Conservation (phyloP, 179 eudicot genomes). For the Kewa caespitosa region DNA sequence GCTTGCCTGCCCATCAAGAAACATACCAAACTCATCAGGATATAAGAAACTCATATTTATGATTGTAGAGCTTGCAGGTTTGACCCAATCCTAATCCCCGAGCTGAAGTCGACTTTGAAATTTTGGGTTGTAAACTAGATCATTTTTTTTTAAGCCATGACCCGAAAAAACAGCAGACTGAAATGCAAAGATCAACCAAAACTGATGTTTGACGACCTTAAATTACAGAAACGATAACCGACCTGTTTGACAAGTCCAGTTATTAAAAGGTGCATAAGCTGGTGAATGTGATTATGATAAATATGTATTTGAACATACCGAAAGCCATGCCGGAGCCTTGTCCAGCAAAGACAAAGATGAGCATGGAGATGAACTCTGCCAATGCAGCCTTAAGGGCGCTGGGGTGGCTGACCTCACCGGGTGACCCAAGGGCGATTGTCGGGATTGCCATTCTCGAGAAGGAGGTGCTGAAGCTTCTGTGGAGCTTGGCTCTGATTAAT, state of each 20-base stretch:
- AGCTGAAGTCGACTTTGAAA: no score
- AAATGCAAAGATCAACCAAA: no score
- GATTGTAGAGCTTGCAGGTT: not conserved
- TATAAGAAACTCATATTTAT: not conserved
- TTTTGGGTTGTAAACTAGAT: no score
- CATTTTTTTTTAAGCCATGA: no score
- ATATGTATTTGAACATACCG: conserved; percentile 35
- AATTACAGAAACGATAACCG: no score
- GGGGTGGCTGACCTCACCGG: conserved; percentile 43
- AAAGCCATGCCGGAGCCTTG: conserved; percentile 75
- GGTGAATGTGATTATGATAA: not conserved
- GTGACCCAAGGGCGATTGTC: conserved; percentile 52
- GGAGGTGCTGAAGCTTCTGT: not conserved
- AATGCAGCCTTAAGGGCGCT: conserved; percentile 59
- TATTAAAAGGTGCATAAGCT: conserved; percentile 2
- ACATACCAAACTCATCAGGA: conserved; percentile 4
- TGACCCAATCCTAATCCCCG: no score
- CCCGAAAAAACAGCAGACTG: no score
- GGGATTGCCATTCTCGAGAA: conserved; percentile 49
- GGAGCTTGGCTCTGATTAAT: not conserved
- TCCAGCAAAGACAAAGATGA: conserved; percentile 69
- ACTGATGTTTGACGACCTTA: no score
- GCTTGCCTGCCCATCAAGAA: conserved; percentile 36
- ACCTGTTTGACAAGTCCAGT: no score
- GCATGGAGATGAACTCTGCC: conserved; percentile 70